Evolutionary conservation across 2,329 filamentous ascomycete species (phyloP).

Genomic region (Hymenoscyphus infarciens): DNA sequence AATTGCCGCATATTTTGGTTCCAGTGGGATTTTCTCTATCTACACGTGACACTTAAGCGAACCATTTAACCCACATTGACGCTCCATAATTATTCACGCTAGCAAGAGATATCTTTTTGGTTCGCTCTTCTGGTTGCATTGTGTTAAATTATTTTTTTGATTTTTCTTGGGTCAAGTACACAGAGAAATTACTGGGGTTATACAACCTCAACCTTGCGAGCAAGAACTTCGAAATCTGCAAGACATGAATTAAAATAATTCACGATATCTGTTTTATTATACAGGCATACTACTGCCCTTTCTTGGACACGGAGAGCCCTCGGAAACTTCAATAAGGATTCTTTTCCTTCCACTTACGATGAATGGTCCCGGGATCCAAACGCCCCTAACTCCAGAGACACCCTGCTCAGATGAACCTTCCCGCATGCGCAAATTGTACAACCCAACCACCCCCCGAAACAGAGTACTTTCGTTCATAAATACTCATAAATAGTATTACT

Average conservation of each 20-base stretch:
- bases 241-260: neutral
- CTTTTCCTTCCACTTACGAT: neutral
- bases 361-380: neutral
- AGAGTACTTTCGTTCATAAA: neutral
- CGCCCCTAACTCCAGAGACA: constrained; percentile 20
- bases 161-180: too few relatives aligned
- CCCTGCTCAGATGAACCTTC: constrained; percentile 20
- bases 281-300: neutral
- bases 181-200: too few relatives aligned
- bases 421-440: constrained; percentile 9
- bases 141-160: too few relatives aligned
- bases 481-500: neutral
- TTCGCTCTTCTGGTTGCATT: too few relatives aligned
- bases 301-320: neutral
- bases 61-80: too few relatives aligned
- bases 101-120: too few relatives aligned
- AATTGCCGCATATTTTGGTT: too few relatives aligned
- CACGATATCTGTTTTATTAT: neutral
- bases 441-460: neutral
- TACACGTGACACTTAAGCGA: too few relatives aligned
- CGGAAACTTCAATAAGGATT: neutral
- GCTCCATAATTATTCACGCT: too few relatives aligned
- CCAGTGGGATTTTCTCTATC: too few relatives aligned
- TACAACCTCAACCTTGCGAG: too few relatives aligned
- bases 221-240: too few relatives aligned